Base-by-base conservation (phyloP, 495 filamentous ascomycete species). In the Xanthoparmelia taractica region DNA sequence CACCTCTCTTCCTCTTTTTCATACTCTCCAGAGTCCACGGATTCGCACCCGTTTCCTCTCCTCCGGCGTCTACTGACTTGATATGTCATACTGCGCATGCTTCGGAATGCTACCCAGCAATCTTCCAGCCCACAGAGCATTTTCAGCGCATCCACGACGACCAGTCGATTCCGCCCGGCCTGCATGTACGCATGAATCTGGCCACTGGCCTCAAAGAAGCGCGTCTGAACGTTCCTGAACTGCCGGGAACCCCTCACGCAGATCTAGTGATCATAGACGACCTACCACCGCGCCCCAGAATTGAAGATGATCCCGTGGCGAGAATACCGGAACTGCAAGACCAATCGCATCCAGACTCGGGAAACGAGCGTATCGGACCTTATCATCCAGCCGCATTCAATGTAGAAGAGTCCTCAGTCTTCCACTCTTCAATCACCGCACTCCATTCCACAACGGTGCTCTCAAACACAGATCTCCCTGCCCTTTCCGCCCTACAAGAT, bases 161-260 rank as follows among this genome's bases (percentile, higher is more conserved):
- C 69, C 86, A 89, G 68, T 80, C 84, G 34, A 69, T 89, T 10
- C 85, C 86, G 0, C 69, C 74, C 0, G 85, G 85, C 11, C 75
- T 88, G 0, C 86, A 89, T 68, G 76, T 87, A 36, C 81, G 84
- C 34, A 72, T 89, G 52, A 80, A 89, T 68, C 71, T 88, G 12
- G 73, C 80, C 43, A 85, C 85, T 1, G 86, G 86, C 0, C 59
- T 78, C 60, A 84, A 82, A 63, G 82, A 87, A 69, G 86, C 85
- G 56, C 82, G 85, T 37, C 56, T 81, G 23, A 73, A 71, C 55
- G 63, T 78, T 40, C 77, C 77, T 0, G 68, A 66, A 18, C 29
- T 59, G 15, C 63, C 67, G 8, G 61, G 63, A 29, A 47, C 27
- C 8, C 34, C 63, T 8, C 54, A 52, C 7, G 55, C 60, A 31